Evolutionary conservation across 2,329 filamentous ascomycete genomes (phyloP), one percentile per base, ranked within the genome.

Genomic region (Juglanconis sp.): DNA sequence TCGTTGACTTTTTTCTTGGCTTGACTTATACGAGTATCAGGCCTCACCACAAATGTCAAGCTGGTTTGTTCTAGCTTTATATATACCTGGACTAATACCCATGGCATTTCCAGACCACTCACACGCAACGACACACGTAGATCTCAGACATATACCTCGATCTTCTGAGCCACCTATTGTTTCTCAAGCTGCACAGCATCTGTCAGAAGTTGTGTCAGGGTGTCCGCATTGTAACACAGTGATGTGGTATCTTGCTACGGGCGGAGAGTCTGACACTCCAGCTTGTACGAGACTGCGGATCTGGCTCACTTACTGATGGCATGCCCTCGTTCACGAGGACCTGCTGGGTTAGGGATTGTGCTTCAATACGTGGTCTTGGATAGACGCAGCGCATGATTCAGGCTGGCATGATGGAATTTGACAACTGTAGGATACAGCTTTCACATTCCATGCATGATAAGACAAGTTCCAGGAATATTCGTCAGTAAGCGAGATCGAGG

Each of bases 191-290:
- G 36, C 35, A 53, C 51, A 17, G n/a, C 36, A 40, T 53, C 36
- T 42, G 51, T 53, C 51, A 53, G 35, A 42, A 53, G 35, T 53
- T 42, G 51, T 53, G 51, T 53, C 35, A 31, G 51, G 51, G 31
- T 53, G 17, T 38, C 35, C 30, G 35, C 51, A 13, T 40, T 8
- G 51, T 53, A 13, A 35, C 36, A 53, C 51, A 7, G 51, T 3
- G 4, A 32, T 7, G 9, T 31, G 46, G 9, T 48, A 24, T 13
- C 31, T 48, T 31, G 46, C 5, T 31, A 9, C 7, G 24, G 30
- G 46, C 46, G 31, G 46, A 48, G 4, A 31, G 46, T 48, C 17
- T 48, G 46, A 13, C 31, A 31, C 46, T 31, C 17, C 31, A 31
- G 3, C 9, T 48, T 31, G 17, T 32, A 24, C 46, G 46, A 30